These are phyloP conservation scores for Magnusiomyces tetraspermus DNA, from an alignment of 1,139 yeast species.

Conservation along the genomic window DNA sequence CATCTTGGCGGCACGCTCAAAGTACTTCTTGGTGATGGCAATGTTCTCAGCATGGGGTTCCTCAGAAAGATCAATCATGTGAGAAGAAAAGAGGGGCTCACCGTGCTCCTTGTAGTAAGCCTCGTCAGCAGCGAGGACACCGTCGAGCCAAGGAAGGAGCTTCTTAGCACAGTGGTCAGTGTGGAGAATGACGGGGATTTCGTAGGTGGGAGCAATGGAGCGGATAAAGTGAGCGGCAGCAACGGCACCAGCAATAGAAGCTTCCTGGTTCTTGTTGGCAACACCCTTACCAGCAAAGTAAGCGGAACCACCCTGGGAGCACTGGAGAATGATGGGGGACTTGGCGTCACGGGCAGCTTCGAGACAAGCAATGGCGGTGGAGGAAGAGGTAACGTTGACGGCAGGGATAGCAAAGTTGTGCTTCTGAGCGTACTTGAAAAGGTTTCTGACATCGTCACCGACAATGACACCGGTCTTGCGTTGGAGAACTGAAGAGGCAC, in stretches of 20 bases:
- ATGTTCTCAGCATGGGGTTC: conserved; percentile 95
- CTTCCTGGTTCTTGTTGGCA: conserved; percentile 82
- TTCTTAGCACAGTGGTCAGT: conserved; percentile 99
- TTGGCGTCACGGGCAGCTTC: conserved; percentile 97
- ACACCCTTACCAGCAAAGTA: conserved; percentile 99
- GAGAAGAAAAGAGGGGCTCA: conserved; percentile 95
- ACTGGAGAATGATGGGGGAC: conserved; percentile 93
- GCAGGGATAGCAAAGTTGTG: conserved; percentile 97
- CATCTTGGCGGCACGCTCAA: conserved; percentile 87
- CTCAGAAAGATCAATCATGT: conserved; percentile 97
- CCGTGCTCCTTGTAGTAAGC: conserved; percentile 78
- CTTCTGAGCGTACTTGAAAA: conserved; percentile 89
- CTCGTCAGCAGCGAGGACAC: conserved; percentile 95
- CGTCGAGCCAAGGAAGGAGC: conserved; percentile 97
- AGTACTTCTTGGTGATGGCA: conserved; percentile 88
- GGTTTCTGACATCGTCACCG: conserved; percentile 88
- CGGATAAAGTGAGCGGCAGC: conserved; percentile 99
- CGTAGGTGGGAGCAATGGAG: conserved; percentile 92
- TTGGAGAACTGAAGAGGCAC: conserved; percentile 54
- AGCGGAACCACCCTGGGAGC: conserved; percentile 99
- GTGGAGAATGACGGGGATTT: conserved; percentile 94
- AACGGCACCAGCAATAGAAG: conserved; percentile 88
- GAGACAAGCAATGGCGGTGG: conserved; percentile 92
- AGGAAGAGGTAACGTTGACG: conserved; percentile 93
- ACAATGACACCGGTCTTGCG: conserved; percentile 96